A percentile compares a stretch with the other conserved stretches of the same genome.
Evolutionary conservation across 2,329 filamentous ascomycete genomes (phyloP).

Genomic region (Periconia sp.): DNA sequence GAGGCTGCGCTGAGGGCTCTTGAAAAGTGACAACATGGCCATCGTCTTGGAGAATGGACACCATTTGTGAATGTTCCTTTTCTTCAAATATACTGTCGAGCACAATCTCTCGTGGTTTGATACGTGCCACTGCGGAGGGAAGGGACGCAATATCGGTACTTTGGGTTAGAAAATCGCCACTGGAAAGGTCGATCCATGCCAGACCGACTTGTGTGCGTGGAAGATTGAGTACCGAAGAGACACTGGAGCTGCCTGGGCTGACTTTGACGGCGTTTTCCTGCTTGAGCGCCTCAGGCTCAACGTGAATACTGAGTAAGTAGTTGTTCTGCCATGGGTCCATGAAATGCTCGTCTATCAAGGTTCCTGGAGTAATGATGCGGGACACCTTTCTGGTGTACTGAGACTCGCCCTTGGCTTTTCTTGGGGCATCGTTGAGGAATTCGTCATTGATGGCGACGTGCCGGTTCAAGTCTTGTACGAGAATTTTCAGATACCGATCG

Average conservation of each 20-base stretch:
- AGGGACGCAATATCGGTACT: constrained; percentile 69
- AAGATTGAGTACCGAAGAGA: constrained; percentile 36
- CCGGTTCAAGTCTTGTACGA: constrained; percentile 87
- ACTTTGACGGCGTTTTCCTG: constrained; percentile 24
- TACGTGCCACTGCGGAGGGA: constrained; percentile 78
- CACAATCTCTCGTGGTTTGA: constrained; percentile 82
- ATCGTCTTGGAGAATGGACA: constrained; percentile 72
- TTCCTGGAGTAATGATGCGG: constrained; percentile 89
- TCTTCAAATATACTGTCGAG: constrained; percentile 61
- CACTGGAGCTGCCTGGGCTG: constrained; percentile 30
- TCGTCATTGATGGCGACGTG: constrained; percentile 96
- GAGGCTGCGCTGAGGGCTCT: constrained; percentile 46
- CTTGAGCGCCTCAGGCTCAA: constrained; percentile 44
- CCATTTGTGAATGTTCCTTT: constrained; percentile 61
- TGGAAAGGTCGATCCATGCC: constrained; percentile 93
- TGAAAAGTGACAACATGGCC: constrained; percentile 76
- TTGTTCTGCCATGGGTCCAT: constrained; percentile 94
- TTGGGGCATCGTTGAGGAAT: constrained; percentile 72
- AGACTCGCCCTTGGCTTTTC: constrained; percentile 74
- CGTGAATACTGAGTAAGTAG: constrained; percentile 80
- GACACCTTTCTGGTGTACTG: constrained; percentile 84
- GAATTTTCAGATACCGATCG: constrained; percentile 86
- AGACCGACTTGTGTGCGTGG: constrained; percentile 65
- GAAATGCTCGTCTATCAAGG: constrained; percentile 95
- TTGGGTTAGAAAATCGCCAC: constrained; percentile 91